Evolutionary conservation across 306 rosid genomes (phyloP), one percentile per base, ranked within the genome.

Genomic region (Dryas octopetala): DNA sequence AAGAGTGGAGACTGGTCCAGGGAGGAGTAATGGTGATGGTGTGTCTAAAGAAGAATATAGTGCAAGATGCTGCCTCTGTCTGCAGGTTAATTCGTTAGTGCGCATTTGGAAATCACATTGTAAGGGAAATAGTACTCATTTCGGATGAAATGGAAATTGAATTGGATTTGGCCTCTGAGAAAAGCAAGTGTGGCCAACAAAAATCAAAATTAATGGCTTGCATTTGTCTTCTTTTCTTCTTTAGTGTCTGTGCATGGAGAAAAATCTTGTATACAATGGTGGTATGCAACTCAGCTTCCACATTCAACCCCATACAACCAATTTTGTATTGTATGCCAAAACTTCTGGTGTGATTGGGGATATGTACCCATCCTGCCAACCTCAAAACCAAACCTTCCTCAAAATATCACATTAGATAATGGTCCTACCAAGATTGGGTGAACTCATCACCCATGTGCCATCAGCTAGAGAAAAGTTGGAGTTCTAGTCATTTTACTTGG

Each of bases 1-100:
- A 95, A 90, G 85, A 91, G 93, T 77, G 98, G 98, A 55, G 88
- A 89, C 41, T 90, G 92, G 93, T 86, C 71, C 11, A 82, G 90
- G 87, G 81, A 64, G 74, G 77, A 79, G 61, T 77, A 65, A 70
- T 40, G 57, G 59, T 66, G 60, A 70, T 40, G 57, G 59, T 66
- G 60, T 28, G 12, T 71, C 44, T 12, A 19, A 11, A 58, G 43
- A 66, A 75, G 78, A 66, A 47, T 44, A 23, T 72, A 19, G 54
- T 73, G 47, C 48, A 57, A 28, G 26, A 40, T 23, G 23, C 23
- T 58, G 50, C 15, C 65, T n/a, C 45, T 41, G 38, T 65, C 51
- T 16, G 32, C 51, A 7, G 47, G 26, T 59, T 14, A 45, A 64
- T 65, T 68, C 63, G 41, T n/a, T 3, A 53, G 47, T 53, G 77